Conservation (phyloP, 1,139 yeast species). For the Magnusiomyces fungicola region DNA sequence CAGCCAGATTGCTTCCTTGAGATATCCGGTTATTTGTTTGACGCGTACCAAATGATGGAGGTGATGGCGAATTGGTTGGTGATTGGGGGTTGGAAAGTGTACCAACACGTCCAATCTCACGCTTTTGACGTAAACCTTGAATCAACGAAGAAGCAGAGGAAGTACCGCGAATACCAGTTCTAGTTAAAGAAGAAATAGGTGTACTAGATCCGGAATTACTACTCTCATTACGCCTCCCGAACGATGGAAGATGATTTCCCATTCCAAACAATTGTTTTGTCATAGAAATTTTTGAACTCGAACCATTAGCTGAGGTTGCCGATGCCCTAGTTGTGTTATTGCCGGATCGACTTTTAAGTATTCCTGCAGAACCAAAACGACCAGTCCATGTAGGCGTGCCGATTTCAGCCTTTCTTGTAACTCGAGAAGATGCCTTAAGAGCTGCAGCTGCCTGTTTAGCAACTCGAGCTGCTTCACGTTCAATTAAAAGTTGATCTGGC, state of each 20-base stretch:
- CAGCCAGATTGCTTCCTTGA: no score
- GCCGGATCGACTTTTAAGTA: no score
- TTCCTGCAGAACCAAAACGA: constrained; percentile 82
- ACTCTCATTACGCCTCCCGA: no score
- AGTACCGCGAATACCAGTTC: not conserved
- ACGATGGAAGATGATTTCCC: no score
- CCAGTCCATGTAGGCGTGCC: constrained; percentile 98
- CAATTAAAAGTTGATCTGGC: constrained; percentile 51
- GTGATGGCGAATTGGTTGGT: no score
- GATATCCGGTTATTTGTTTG: no score
- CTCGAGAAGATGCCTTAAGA: constrained; percentile 56
- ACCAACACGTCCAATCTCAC: constrained; percentile 23
- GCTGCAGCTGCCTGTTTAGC: constrained; percentile 77
- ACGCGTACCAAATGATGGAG: no score
- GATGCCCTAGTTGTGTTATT: no score
- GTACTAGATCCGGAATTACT: constrained; percentile 1
- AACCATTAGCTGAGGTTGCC: no score
- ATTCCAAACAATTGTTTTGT: constrained; percentile 12
- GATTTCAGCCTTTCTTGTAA: constrained; percentile 54
- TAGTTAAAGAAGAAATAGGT: not conserved
- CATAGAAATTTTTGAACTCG: constrained; percentile 17
- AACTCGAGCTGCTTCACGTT: constrained; percentile 66
- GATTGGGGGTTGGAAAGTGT: not conserved
- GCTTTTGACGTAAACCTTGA: constrained; percentile 22
- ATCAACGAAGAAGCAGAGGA: constrained; percentile 26